Base-by-base conservation (phyloP, 2,329 filamentous ascomycete genomes). In the Beauveria varroae region DNA sequence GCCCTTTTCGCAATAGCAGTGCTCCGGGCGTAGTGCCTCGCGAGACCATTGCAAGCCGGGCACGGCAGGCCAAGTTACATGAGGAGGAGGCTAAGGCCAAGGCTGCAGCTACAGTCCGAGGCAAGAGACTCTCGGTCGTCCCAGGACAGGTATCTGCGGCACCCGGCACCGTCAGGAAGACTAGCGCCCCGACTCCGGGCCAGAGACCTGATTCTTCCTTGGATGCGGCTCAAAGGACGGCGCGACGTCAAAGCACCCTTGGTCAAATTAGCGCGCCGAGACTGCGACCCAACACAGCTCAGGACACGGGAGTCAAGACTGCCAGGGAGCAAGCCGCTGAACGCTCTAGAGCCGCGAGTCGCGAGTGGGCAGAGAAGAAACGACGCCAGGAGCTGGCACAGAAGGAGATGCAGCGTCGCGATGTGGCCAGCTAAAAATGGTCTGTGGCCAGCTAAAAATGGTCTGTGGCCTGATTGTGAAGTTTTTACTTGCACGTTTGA, bases 341-440 rank as follows among this genome's bases (percentile, higher is more conserved):
- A 71, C 78, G 81, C 67, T 84, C 83, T 59, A 78, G 85, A 59
- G 76, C 78, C 68, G 78, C 81, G 62, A 83, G 83, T 65, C 79
- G 84, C 40, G 81, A 86, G 66, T 87, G 85, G 84, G 84, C 84
- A 12, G 83, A 86, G 68, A 85, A 80, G 72, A 81, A 82, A 68
- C 76, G 76, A 43, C 74, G 70, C 20, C 80, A 77, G 68, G 73
- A 74, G 60, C 53, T 65, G 47, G 66, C 67, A 28, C 55, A 62
- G 51, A 61, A 51, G 51, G 59, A 57, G 43, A 34, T 53, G 12
- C 50, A 54, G 26, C 18, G 40, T 18, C 53, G 60, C 4, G 28
- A 34, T 14, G 14, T 8, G 28, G 28, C 18, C 40, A 26, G 26
- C 20, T 40, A 50, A 46, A 28, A 12, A 2, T 4, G 2, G 28